Base-by-base conservation (phyloP, 2,329 filamentous ascomycete genomes). In the Thielaviopsis ethacetica region DNA sequence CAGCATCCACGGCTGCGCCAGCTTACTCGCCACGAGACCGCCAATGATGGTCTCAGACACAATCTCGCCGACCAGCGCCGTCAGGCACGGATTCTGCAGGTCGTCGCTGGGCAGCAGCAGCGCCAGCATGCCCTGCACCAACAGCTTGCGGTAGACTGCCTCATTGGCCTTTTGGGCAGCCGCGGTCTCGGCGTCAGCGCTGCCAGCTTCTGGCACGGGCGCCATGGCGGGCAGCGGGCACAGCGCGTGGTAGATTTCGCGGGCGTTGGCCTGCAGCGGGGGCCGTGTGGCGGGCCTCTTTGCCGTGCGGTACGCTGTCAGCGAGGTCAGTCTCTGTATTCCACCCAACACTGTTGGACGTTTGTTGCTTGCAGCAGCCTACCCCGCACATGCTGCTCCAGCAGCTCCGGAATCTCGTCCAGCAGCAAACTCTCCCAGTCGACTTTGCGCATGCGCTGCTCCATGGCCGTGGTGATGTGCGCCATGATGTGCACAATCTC, bases 51-150 rank as follows among this genome's bases (percentile, higher is more conserved):
- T 83, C 71, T 96, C 90, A 6, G 90, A 88, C 62, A 97, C 77
- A 63, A 97, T 86, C 71, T 96, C 89, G 58, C 84, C 83, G 62
- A 96, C 85, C 62, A 98, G 76, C 41, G 88, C 80, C 59, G 87
- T 85, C 66, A 97, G 76, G 69, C 88, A 95, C 58, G 82, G 82
- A 69, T 95, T 97, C 66, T 91, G 83, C 47, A 97, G 75, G 69
- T 97, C 91, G 67, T 97, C 91, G 17, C 90, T 93, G 10, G 93
- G 93, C 21, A 98, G 77, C 17, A 98, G 78, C 57, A 95, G 77
- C 24, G 88, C 85, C 62, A 98, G 75, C 44, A 90, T 77, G 30
- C 85, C 88, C 67, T 91, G 84, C 17, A 91, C 85, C n/a, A 97
- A 76, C 59, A 97, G 75, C 67, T 95, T 88, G 65, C 91, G 86